A percentile compares a stretch with the other conserved stretches of the same genome.
These are phyloP conservation scores for Hyphodiscus sp. DNA, from an alignment of 2,329 filamentous ascomycete species.

Conservation along the genomic window DNA sequence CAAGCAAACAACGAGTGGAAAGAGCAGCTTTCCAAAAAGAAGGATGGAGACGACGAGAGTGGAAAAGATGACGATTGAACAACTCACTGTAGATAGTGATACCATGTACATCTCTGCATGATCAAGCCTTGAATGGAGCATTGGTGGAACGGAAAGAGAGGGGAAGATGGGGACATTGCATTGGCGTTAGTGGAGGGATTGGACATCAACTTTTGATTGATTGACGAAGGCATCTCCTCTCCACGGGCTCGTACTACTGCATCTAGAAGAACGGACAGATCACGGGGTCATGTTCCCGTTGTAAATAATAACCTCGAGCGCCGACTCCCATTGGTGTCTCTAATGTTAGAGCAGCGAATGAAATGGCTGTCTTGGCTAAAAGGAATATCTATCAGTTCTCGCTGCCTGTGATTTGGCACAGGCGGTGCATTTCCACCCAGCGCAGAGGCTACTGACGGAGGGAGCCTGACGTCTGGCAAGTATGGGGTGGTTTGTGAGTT, in stretches of 20 bases:
- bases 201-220: neutral
- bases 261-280: constrained; percentile 5
- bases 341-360: neutral
- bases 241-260: constrained; percentile 8
- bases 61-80: constrained; percentile 23
- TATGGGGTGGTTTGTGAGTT: neutral
- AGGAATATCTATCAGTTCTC: neutral
- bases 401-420: neutral
- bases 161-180: constrained; percentile 10
- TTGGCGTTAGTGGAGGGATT: constrained; percentile 11
- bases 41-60: constrained; percentile 32
- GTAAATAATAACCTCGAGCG: neutral
- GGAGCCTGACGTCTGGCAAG: neutral
- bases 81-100: constrained; percentile 9
- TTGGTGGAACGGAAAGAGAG: constrained; percentile 1
- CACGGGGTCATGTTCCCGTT: neutral
- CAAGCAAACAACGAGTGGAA: constrained; percentile 60
- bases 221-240: constrained; percentile 15
- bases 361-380: neutral
- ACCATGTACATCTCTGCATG: constrained; percentile 9
- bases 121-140: constrained; percentile 7
- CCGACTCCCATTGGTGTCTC: neutral
- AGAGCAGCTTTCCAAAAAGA: constrained; percentile 29
- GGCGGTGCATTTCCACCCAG: neutral
- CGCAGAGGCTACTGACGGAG: neutral